Evolutionary conservation across 1,139 yeast species (phyloP), one percentile per base, ranked within the genome.

Genomic region (Kurtzmaniella quercitrusa): DNA sequence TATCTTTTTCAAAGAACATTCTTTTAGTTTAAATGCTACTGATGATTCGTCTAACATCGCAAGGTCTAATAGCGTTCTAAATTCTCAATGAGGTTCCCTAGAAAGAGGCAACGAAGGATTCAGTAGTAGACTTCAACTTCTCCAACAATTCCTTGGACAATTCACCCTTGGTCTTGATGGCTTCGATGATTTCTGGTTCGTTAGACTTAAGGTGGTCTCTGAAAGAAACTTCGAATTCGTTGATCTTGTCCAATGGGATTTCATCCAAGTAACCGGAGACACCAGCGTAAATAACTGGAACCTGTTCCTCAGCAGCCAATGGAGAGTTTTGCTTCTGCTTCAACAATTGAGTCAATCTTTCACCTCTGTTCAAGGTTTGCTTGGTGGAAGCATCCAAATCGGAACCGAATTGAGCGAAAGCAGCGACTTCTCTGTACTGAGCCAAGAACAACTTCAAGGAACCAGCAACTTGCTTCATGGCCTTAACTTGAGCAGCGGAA

Each of bases 341-440:
- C 75, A 94, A 85, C 73, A 94, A 79, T 81, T 91, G 98, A 64
- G 98, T 93, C 71, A 94, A 87, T 84, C 98, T 94, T 85, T 94
- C 98, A 90, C 99, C 99, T 86, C 99, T 93, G 66, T 81, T 79
- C 75, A 94, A 85, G 67, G 98, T 94, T 81, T 90, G 97, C 83
- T 93, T 93, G 77, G 99, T 94, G 51, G 98, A 89, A 65, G 99
- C 98, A 77, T 94, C 99, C 76, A 94, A 85, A 77, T 94, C 99
- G 63, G 99, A 93, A 86, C 99, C 98, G 82, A 93, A 93, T 82
- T 93, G 99, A 65, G 99, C 98, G 77, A 93, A 93, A 65, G 99
- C 98, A 69, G 98, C 98, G 66, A 93, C 98, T 85, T 93, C 99
- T 89, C 99, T 93, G 88, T 93, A 93, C 82, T 93, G 99, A 66